phyloP scores from a whole-genome alignment of 176 grass and related monocot species.

The Leersia perrieri region DNA sequence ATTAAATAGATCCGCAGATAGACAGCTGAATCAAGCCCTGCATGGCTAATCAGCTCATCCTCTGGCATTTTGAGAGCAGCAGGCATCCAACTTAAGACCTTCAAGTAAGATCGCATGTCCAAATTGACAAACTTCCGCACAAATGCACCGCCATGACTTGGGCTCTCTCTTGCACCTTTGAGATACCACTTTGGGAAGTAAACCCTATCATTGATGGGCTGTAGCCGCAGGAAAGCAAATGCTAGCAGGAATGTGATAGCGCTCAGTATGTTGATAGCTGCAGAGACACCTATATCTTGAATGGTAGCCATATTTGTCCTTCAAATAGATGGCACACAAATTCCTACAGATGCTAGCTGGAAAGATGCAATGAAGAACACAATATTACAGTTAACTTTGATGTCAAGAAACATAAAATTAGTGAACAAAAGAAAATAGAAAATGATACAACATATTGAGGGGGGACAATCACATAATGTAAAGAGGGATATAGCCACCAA shows the following conservation, averaged over 20 bases:
- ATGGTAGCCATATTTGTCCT: conserved; percentile 64
- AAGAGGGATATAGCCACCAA: background rate
- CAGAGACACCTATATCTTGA: conserved; percentile 76
- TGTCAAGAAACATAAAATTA: conserved; percentile 16
- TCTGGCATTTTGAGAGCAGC: conserved; percentile 97
- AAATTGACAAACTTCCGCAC: conserved; percentile 93
- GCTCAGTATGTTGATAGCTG: conserved; percentile 79
- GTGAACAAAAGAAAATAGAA: background rate
- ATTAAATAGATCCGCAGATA: conserved; percentile 94
- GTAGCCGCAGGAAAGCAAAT: conserved; percentile 88
- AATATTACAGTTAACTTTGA: conserved; percentile 7
- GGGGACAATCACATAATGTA: background rate
- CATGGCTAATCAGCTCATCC: conserved; percentile 91
- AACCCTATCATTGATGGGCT: conserved; percentile 97
- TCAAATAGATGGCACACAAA: conserved; percentile 32
- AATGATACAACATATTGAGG: background rate
- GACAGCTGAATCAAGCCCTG: conserved; percentile 94
- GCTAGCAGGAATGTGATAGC: conserved; percentile 70
- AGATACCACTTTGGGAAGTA: conserved; percentile 99
- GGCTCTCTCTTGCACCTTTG: conserved; percentile 88
- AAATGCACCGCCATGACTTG: conserved; percentile 57
- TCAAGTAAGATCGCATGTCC: conserved; percentile 84
- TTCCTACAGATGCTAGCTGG: conserved; percentile 22
- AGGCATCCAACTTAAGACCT: conserved; percentile 90
- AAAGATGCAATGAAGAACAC: conserved; percentile 30